Conservation (phyloP, 1,139 yeast genomes). For the Pichia sp. region DNA sequence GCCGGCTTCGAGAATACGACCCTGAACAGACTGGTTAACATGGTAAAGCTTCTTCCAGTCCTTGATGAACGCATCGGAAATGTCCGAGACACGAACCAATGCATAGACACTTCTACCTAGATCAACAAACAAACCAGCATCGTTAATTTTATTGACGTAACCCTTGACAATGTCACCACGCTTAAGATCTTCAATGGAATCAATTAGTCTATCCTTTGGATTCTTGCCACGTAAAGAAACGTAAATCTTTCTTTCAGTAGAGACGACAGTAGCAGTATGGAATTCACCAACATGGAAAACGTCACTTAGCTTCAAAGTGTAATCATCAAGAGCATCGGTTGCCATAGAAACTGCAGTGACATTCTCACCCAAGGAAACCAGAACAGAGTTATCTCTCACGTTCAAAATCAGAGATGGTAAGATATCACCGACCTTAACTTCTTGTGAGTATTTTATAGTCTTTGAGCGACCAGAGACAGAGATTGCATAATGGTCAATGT, state of each 20-base stretch:
- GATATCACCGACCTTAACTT: conserved; percentile 49
- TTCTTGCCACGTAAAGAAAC: conserved; percentile 52
- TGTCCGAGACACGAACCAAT: conserved; percentile 72
- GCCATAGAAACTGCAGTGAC: conserved; percentile 61
- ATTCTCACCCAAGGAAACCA: conserved; percentile 59
- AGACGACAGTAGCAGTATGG: conserved; percentile 54
- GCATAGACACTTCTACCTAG: conserved; percentile 70
- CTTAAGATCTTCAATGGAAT: conserved; percentile 46
- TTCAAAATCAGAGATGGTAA: conserved; percentile 64
- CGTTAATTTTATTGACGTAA: conserved; percentile 65
- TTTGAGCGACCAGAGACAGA: conserved; percentile 45
- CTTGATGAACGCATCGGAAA: conserved; percentile 72
- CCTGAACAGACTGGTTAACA: conserved; percentile 67
- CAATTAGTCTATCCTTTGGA: conserved; percentile 48
- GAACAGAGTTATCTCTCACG: conserved; percentile 52
- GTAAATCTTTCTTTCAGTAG: conserved; percentile 53
- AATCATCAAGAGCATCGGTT: conserved; percentile 77
- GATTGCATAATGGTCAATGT: conserved; percentile 44
- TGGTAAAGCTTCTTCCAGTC: conserved; percentile 82
- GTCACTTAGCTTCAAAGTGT: conserved; percentile 44
- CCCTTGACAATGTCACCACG: conserved; percentile 75
- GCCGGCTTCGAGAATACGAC: conserved; percentile 61
- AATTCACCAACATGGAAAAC: conserved; percentile 50
- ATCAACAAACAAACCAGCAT: conserved; percentile 74
- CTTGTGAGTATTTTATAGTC: conserved; percentile 37